These are phyloP conservation scores for Aureobasidium sp. DNA, from an alignment of 2,329 filamentous ascomycete genomes.

Conservation along the genomic window DNA sequence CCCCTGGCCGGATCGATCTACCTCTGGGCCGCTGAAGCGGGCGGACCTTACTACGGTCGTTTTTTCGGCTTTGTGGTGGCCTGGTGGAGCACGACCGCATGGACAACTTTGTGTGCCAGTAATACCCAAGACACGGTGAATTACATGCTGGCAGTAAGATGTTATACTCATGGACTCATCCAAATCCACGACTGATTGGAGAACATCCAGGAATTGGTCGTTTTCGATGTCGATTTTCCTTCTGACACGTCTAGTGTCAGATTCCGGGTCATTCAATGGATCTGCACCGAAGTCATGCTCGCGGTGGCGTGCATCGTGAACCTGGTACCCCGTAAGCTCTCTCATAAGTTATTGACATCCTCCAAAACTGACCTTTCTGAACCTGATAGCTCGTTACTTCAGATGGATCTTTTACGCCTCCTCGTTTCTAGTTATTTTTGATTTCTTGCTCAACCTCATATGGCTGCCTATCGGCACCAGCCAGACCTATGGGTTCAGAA, in stretches of 20 bases:
- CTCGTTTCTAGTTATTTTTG: conserved; percentile 46
- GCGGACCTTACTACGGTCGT: conserved; percentile 48
- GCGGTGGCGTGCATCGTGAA: conserved; percentile 36
- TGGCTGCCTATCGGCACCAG: conserved; percentile 53
- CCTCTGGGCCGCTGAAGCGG: conserved; percentile 53
- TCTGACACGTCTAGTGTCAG: conserved; percentile 47
- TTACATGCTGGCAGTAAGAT: conserved; percentile 32
- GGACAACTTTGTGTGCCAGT: conserved; percentile 45
- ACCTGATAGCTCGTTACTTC: conserved; percentile 26
- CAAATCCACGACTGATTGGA: no score
- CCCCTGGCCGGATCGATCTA: conserved; percentile 55
- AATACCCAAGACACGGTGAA: conserved; percentile 34
- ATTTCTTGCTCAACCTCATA: conserved; percentile 54
- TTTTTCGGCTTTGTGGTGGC: conserved; percentile 55
- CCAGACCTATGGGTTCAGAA: conserved; percentile 51
- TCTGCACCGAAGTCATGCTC: conserved; percentile 41
- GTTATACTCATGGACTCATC: no score
- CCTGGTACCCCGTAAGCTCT: conserved; percentile 22
- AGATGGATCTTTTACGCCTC: conserved; percentile 47
- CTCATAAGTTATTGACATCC: conserved; percentile 11
- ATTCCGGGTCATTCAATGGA: conserved; percentile 56
- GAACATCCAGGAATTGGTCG: conserved; percentile 38
- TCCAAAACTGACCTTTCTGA: conserved; percentile 22
- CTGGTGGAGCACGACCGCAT: conserved; percentile 58
- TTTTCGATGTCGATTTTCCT: conserved; percentile 48